Evolutionary conservation across 208 protist species (phyloP).

Genomic region (Trypanosoma melophagium): DNA sequence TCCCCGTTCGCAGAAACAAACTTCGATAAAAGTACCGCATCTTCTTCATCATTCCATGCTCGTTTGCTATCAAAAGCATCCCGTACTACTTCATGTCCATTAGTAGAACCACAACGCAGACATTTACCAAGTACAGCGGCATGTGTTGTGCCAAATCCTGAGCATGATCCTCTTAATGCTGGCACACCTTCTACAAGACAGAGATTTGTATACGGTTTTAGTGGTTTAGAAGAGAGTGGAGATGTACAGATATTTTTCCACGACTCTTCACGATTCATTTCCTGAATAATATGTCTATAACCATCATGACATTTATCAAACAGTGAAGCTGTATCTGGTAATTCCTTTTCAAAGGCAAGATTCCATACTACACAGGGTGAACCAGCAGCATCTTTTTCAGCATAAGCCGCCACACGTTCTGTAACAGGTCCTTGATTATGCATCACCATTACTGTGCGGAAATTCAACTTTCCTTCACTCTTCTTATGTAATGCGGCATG

Average conservation of each 20-base stretch:
- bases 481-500: slow-evolving; percentile 46
- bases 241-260: slow-evolving; percentile 39
- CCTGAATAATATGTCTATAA: slow-evolving; percentile 57
- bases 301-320: slow-evolving; percentile 75
- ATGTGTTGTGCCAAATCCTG: slow-evolving; percentile 68
- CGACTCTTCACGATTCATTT: slow-evolving; percentile 60
- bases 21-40: slow-evolving; percentile 42
- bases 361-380: slow-evolving; percentile 37
- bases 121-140: slow-evolving; percentile 40
- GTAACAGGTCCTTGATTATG: slow-evolving; percentile 69
- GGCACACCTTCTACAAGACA: slow-evolving; percentile 59
- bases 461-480: slow-evolving; percentile 44
- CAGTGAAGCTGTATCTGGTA: slow-evolving; percentile 31
- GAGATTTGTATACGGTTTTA: slow-evolving; percentile 54
- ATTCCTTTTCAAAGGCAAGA: slow-evolving; percentile 28
- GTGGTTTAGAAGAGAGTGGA: slow-evolving; percentile 19
- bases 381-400: slow-evolving; percentile 22
- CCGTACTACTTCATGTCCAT: slow-evolving; percentile 57
- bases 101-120: slow-evolving; percentile 52
- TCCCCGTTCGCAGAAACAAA: slow-evolving; percentile 55
- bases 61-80: slow-evolving; percentile 40
- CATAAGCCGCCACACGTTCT: slow-evolving; percentile 42
- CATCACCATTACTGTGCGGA: slow-evolving; percentile 73
- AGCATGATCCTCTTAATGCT: slow-evolving; percentile 71
- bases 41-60: slow-evolving; percentile 52